phyloP scores from a whole-genome alignment of 768 basidiomycete species.

The Russula earlei region DNA sequence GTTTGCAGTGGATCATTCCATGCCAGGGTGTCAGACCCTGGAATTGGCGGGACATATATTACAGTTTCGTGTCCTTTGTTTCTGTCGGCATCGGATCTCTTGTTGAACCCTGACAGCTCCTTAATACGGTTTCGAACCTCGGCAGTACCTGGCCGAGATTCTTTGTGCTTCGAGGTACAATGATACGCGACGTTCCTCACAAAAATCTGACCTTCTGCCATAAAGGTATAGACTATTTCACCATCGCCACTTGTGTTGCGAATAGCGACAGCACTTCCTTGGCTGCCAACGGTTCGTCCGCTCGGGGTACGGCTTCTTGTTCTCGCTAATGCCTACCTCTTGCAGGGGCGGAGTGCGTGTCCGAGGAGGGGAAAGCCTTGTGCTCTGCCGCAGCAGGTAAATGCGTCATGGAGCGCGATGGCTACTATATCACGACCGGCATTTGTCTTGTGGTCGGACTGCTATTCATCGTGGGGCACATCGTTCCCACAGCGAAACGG shows the following conservation, averaged over 20 bases:
- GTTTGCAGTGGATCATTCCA: slow-evolving; percentile 98
- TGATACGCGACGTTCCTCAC: not conserved
- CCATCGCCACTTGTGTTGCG: slow-evolving; percentile 73
- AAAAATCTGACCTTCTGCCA: slow-evolving; percentile 11
- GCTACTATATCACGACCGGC: slow-evolving; percentile 79
- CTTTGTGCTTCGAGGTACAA: slow-evolving; percentile 78
- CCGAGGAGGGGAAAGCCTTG: slow-evolving; percentile 75
- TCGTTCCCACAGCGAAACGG: slow-evolving; percentile 74
- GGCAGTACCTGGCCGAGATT: slow-evolving; percentile 99
- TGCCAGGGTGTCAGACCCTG: slow-evolving; percentile 87
- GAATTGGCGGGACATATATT: slow-evolving; percentile 99
- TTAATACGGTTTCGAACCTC: slow-evolving; percentile 93
- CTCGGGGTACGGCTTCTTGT: not conserved
- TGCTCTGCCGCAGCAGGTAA: slow-evolving; percentile 68
- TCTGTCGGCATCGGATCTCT: not conserved
- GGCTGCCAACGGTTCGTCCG: slow-evolving; percentile 42
- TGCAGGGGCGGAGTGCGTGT: slow-evolving; percentile 81
- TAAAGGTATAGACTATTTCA: slow-evolving; percentile 79
- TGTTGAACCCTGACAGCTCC: slow-evolving; percentile 42
- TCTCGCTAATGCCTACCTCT: not conserved
- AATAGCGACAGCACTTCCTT: slow-evolving; percentile 44
- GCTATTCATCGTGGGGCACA: slow-evolving; percentile 60
- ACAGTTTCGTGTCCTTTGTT: slow-evolving; percentile 49
- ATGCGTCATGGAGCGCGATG: slow-evolving; percentile 81
- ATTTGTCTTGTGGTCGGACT: slow-evolving; percentile 75